Evolutionary conservation across 1,284 basidiomycete species (phyloP), one percentile per base, ranked within the genome.

Genomic region (Hortiboletus rubellus): DNA sequence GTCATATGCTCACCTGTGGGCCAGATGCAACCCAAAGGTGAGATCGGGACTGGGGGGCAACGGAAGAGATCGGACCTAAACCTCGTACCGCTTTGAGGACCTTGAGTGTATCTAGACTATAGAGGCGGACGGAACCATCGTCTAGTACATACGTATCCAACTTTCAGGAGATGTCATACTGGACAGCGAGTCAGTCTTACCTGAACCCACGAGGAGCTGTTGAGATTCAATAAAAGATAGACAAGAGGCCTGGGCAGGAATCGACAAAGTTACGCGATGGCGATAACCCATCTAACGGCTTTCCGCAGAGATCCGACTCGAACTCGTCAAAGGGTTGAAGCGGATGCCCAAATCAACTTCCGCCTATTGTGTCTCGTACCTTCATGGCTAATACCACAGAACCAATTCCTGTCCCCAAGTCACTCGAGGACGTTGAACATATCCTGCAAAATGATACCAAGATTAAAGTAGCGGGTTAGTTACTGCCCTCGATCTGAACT

Each of bases 381-480:
- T 18, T 36, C 60, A 66, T 66, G 67, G 38, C 40, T 14, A 14
- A 27, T 14, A 42, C 18, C 45, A 48, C 54, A 45, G 41, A 49
- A 46, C 83, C 83, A 1, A 52, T 56, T 22, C 50, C 68, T 46
- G 83, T 86, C 7, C 87, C 89, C 0, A 81, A 72, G 42, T 80
- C 82, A 34, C 58, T 86, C 2, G 74, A 82, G 17, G 84, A 92
- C 31, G 77, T 96, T 54, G 73, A 81, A 60, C 50, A 69, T 12
- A 69, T 87, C 24, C 77, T 96, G 53, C 64, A 70, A 52, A 24
- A 82, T 66, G 92, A 94, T 73, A 84, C 77, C 72, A 96, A 96
- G 74, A 86, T 98, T 69, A 97, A 97, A 76, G 91, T 98, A 33
- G 95, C 93, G 48, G 94, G 94, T 90, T 56, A 55, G 83, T 74